Evolutionary conservation across 2,329 filamentous ascomycete genomes (phyloP).

Genomic region (Bipolaris sorokiniana): DNA sequence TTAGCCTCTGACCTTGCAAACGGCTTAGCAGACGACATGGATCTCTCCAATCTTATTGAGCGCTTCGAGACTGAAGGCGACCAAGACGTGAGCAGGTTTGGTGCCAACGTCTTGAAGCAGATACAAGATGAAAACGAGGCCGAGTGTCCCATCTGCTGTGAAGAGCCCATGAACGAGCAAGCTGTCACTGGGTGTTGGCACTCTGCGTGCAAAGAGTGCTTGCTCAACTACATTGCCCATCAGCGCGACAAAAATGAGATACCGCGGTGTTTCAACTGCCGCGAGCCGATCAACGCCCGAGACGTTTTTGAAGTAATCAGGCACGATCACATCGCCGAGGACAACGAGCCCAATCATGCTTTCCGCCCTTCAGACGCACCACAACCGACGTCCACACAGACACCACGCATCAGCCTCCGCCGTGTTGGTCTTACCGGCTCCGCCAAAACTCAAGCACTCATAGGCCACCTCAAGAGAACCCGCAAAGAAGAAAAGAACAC

Average conservation of each 20-base stretch:
- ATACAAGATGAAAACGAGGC: constrained; percentile 87
- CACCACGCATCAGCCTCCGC: constrained; percentile 64
- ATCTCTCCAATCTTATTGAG: constrained; percentile 82
- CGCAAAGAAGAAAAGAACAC: constrained; percentile 69
- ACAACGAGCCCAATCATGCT: constrained; percentile 50
- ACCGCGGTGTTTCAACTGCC: constrained; percentile 89
- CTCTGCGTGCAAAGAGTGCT: constrained; percentile 90
- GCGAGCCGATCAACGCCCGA: constrained; percentile 77
- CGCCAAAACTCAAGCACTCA: constrained; percentile 83
- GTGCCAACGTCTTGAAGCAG: constrained; percentile 84
- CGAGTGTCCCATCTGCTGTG: constrained; percentile 93
- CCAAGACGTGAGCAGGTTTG: constrained; percentile 73
- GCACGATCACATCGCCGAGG: constrained; percentile 66
- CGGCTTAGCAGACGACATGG: constrained; percentile 93
- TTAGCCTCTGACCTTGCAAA: constrained; percentile 78
- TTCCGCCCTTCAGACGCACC: constrained; percentile 36
- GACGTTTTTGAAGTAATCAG: constrained; percentile 93
- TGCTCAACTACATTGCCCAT: constrained; percentile 89
- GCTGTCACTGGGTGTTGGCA: constrained; percentile 98
- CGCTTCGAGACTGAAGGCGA: constrained; percentile 72
- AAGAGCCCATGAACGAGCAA: constrained; percentile 95
- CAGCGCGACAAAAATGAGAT: constrained; percentile 76
- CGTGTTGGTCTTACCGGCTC: constrained; percentile 73
- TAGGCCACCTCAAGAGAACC: constrained; percentile 74
- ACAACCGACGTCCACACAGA: constrained; percentile 27